Evolutionary conservation across 108 stramenopile genomes (phyloP).

Genomic region (Skeletonema grethae): DNA sequence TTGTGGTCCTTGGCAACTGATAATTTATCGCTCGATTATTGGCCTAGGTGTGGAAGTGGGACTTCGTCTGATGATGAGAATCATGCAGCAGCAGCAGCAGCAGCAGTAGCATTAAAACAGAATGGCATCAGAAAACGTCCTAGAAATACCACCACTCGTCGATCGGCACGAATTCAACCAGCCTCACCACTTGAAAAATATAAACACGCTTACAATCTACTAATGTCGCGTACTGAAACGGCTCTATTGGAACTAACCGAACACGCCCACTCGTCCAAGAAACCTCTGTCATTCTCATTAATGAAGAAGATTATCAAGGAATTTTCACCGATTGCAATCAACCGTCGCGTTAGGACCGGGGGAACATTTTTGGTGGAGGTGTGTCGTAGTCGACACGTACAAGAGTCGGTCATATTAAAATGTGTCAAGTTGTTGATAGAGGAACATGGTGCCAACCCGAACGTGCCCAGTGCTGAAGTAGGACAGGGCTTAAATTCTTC

Average conservation of each 20-base stretch:
- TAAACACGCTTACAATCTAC: slow-evolving; percentile 41
- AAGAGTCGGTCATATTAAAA: slow-evolving; percentile 58
- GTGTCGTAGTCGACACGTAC: slow-evolving; percentile 67
- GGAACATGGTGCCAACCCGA: slow-evolving; percentile 61
- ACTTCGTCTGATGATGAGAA: not conserved
- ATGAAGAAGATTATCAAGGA: slow-evolving; percentile 59
- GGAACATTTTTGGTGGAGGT: slow-evolving; percentile 83
- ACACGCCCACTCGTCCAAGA: slow-evolving; percentile 40
- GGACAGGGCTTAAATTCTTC: slow-evolving; percentile 16
- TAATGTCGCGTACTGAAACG: slow-evolving; percentile 40
- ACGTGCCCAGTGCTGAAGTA: slow-evolving; percentile 61
- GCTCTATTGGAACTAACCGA: slow-evolving; percentile 40
- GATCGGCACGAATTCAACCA: slow-evolving; percentile 40
- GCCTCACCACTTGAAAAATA: slow-evolving; percentile 41
- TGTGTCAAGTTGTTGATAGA: slow-evolving; percentile 77
- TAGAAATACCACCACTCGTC: slow-evolving; percentile 18
- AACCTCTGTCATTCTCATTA: slow-evolving; percentile 47
- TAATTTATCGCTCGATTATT: slow-evolving; percentile 35
- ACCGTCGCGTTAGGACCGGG: slow-evolving; percentile 64
- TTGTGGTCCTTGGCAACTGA: slow-evolving; percentile 36
- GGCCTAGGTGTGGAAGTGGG: not conserved
- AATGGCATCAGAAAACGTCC: slow-evolving; percentile 2
- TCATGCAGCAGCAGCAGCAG: not conserved
- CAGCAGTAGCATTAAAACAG: not conserved
- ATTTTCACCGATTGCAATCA: slow-evolving; percentile 76